Percentiles rank a stretch among this genome's conserved stretches.
Conservation (phyloP, 352 stramenopile genomes). For the Phytophthora gonapodyides region DNA sequence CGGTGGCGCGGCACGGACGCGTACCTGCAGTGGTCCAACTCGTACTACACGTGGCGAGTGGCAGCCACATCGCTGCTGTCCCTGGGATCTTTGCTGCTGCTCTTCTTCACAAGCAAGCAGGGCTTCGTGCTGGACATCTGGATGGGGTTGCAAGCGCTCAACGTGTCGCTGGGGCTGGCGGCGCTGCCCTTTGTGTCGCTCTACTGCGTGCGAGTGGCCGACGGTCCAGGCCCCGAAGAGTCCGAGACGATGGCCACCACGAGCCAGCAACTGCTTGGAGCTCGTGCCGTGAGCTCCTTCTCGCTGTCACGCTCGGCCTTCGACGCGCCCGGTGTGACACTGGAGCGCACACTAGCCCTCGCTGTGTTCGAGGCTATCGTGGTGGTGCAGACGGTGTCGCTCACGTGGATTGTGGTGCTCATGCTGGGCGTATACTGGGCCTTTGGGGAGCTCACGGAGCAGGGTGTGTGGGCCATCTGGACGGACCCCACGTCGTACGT, state of each 20-base stretch:
- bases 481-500: slow-evolving; percentile 33
- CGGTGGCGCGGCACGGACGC: slow-evolving; percentile 48
- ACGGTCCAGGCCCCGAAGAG: not conserved
- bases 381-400: slow-evolving; percentile 58
- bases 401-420: slow-evolving; percentile 56
- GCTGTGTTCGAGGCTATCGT: slow-evolving; percentile 70
- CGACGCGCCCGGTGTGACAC: slow-evolving; percentile 36
- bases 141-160: slow-evolving; percentile 55
- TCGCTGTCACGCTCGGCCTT: slow-evolving; percentile 58
- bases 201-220: slow-evolving; percentile 33
- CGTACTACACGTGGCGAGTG: slow-evolving; percentile 71
- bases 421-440: slow-evolving; percentile 50
- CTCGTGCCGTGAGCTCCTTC: slow-evolving; percentile 46
- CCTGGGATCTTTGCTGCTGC: slow-evolving; percentile 44
- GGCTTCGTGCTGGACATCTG: slow-evolving; percentile 51
- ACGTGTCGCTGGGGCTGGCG: slow-evolving; percentile 59
- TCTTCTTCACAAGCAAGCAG: slow-evolving; percentile 40
- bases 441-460: slow-evolving; percentile 50
- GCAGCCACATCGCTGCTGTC: slow-evolving; percentile 53
- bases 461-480: slow-evolving; percentile 39
- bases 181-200: slow-evolving; percentile 52
- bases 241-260: slow-evolving; percentile 1
- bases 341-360: slow-evolving; percentile 60
- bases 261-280: slow-evolving; percentile 25
- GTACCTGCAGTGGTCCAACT: slow-evolving; percentile 65